These are phyloP conservation scores for Podosphaera xanthii DNA, from an alignment of 2,329 filamentous ascomycete genomes.

Conservation along the genomic window DNA sequence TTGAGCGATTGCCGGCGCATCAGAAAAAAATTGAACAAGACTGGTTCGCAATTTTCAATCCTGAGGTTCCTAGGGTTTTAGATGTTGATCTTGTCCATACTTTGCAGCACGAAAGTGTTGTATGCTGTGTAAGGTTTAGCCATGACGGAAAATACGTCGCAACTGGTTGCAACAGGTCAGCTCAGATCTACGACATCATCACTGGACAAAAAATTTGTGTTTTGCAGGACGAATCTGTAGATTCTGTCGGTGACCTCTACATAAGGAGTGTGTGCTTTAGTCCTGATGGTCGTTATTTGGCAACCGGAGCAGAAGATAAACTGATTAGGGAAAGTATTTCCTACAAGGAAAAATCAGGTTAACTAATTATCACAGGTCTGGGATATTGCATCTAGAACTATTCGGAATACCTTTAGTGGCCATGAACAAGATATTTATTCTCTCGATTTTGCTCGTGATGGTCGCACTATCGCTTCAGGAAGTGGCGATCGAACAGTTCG, in stretches of 20 bases:
- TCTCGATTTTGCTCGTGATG: conserved; percentile 81
- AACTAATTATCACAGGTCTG: conserved; percentile 43
- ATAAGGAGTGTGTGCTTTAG: conserved; percentile 98
- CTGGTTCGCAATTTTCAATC: conserved; percentile 97
- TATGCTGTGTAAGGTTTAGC: conserved; percentile 95
- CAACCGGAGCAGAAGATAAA: conserved; percentile 94
- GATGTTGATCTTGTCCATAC: conserved; percentile 92
- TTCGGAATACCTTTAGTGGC: conserved; percentile 82
- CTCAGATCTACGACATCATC: conserved; percentile 92
- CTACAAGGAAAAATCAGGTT: background rate
- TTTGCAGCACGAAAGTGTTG: conserved; percentile 80
- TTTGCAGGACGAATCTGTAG: conserved; percentile 69
- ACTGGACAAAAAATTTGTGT: conserved; percentile 74
- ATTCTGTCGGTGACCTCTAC: conserved; percentile 79
- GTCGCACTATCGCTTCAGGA: conserved; percentile 82
- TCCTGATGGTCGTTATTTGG: conserved; percentile 78
- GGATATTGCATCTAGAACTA: conserved; percentile 68
- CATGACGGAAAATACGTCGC: conserved; percentile 87
- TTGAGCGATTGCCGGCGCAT: conserved; percentile 61
- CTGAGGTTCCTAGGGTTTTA: conserved; percentile 63
- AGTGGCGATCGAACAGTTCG: conserved; percentile 87
- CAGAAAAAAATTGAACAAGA: conserved; percentile 77
- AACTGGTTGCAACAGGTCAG: conserved; percentile 92
- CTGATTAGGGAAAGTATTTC: conserved; percentile 58
- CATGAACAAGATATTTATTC: conserved; percentile 99